Base-by-base conservation (phyloP, 257 asterid species). In the Asclepias syriaca region DNA sequence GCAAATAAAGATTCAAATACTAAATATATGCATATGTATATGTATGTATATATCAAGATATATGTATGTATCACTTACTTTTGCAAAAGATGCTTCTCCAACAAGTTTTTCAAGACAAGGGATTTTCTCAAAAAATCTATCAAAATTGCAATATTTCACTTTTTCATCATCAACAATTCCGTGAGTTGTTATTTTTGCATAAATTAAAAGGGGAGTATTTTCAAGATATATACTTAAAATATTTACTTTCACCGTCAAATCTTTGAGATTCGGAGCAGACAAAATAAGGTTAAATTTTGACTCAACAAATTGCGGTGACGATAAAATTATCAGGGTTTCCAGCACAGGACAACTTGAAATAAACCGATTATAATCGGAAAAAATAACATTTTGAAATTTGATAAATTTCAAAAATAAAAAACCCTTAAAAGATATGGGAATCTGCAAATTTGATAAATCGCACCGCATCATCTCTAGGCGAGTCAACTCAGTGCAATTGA, bases 331-430 rank as follows among this genome's bases (percentile, higher is more conserved):
- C 10, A 95, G 77, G 73, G 86, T 81, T 86, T 90, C 96, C 1
- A 92, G 91, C 56, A 88, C 87, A 24, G 97, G 96, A 67, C 98
- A 92, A 29, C 92, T 85, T 0, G 98, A 89, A 76, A 95, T 88
- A 34, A 95, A 93, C 66, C 70, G 51, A 32, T 94, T 82, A 81
- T 84, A 93, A 64, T 82, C 87, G 0, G 87, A 78, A 61, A 90
- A 83, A 56, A 83, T 70, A 69, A 89, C 91, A 75, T 88, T 89
- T 57, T 89, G 92, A 79, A 95, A 94, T 39, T 74, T 84, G 16
- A 95, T 90, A 77, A 80, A 60, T 66, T 90, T 92, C 77, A 95
- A 77, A 71, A 76, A 83, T 72, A 75, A 46, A 74, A 95, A 92
- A n/a, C 99, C 99, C 68, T 77, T 87, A 73, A 92, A 95, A 57